These are phyloP conservation scores for Pseudozyma pruni DNA, from an alignment of 1,284 basidiomycete genomes.

Conservation along the genomic window DNA sequence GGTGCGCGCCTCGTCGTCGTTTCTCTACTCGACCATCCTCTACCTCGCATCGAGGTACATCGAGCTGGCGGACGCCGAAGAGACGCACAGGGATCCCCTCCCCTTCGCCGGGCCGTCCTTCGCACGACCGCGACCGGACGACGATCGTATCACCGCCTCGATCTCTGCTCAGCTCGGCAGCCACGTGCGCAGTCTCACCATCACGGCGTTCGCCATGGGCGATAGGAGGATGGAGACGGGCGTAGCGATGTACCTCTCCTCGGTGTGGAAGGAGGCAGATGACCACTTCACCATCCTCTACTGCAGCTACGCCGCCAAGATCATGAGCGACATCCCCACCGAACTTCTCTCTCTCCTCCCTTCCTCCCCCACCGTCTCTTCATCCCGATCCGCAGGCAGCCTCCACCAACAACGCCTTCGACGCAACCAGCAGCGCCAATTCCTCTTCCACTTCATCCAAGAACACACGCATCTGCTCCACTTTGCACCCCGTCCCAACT, in stretches of 20 bases:
- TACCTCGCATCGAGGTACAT: conserved; percentile 45
- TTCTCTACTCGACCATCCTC: conserved; percentile 44
- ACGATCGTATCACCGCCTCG: conserved; percentile 19
- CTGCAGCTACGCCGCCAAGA: conserved; percentile 50
- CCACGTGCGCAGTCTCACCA: conserved; percentile 38
- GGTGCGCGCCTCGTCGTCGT: conserved; percentile 37
- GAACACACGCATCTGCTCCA: conserved; percentile 48
- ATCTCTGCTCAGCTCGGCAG: conserved; percentile 37
- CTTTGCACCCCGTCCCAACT: conserved; percentile 47
- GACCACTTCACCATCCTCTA: conserved; percentile 49
- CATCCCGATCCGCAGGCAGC: no score
- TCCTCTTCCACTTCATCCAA: conserved; percentile 53
- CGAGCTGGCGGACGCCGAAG: conserved; percentile 31
- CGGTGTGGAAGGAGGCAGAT: conserved; percentile 52
- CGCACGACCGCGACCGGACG: conserved; percentile 14
- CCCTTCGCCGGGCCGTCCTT: conserved; percentile 12
- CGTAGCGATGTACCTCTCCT: conserved; percentile 44
- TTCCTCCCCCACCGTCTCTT: conserved; percentile 3
- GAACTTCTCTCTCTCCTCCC: conserved; percentile 40
- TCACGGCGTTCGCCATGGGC: conserved; percentile 37
- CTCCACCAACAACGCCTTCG: conserved; percentile 18
- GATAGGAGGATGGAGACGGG: conserved; percentile 44
- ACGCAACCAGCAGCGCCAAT: conserved; percentile 38
- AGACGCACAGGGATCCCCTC: neutral
- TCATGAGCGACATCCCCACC: conserved; percentile 47